A percentile compares a stretch with the other conserved stretches of the same genome.
phyloP scores from a whole-genome alignment of 768 basidiomycete genomes.

The Termitomyces sp. region DNA sequence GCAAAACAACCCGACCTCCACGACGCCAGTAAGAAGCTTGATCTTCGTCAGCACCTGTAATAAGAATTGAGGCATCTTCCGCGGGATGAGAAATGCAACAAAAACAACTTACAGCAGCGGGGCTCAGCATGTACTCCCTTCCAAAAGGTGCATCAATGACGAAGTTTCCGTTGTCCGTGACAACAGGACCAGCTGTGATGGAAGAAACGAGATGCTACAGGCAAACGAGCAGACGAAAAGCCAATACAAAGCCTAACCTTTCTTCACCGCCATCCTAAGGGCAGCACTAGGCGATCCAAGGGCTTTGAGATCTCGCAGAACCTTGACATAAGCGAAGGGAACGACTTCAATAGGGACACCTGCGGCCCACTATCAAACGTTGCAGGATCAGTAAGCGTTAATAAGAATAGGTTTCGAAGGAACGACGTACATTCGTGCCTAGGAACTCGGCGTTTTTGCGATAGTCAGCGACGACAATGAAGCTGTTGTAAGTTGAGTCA shows the following conservation, averaged over 20 bases:
- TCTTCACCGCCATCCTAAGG: constrained; percentile 91
- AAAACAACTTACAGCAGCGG: constrained; percentile 42
- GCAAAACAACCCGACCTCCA: constrained; percentile 99
- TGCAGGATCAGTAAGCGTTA: neutral
- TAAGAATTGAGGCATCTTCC: neutral
- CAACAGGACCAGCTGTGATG: constrained; percentile 80
- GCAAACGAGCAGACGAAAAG: neutral
- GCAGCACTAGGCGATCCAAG: constrained; percentile 64
- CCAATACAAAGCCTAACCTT: constrained; percentile 30
- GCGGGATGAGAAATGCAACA: neutral
- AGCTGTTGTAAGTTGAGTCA: constrained; percentile 35
- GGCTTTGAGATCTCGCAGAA: constrained; percentile 61
- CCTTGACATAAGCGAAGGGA: constrained; percentile 91
- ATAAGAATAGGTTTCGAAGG: neutral
- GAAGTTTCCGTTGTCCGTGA: constrained; percentile 96
- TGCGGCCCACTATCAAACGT: constrained; percentile 58
- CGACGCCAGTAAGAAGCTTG: constrained; percentile 94
- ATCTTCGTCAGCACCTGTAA: constrained; percentile 68
- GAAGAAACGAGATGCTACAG: neutral
- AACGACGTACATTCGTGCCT: constrained; percentile 67
- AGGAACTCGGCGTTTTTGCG: constrained; percentile 85
- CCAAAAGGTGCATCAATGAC: constrained; percentile 94
- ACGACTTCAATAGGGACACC: constrained; percentile 97
- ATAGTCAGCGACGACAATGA: constrained; percentile 91
- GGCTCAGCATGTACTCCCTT: constrained; percentile 59